These are phyloP conservation scores for Coemansia sp. DNA, from an alignment of 192 early-diverging fungal genomes.

Conservation along the genomic window DNA sequence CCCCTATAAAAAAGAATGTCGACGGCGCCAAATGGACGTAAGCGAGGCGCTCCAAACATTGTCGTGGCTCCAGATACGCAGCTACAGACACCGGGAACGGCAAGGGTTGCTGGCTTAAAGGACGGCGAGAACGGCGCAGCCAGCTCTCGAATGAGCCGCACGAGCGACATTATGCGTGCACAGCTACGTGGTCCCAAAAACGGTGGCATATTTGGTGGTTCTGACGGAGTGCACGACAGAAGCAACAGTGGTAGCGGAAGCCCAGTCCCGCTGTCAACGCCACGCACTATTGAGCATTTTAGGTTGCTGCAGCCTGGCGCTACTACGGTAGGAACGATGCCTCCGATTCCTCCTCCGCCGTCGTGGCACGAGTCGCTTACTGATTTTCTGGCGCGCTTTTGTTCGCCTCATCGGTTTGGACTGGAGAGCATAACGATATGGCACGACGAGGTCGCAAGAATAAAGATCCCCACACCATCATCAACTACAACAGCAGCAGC, in stretches of 20 bases:
- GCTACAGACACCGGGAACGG: constrained; percentile 2
- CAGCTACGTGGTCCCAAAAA: constrained; percentile 17
- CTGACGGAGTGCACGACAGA: not conserved
- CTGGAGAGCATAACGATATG: constrained; percentile 44
- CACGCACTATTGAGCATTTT: constrained; percentile 40
- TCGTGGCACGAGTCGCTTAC: constrained; percentile 38
- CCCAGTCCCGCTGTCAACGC: constrained; percentile 24
- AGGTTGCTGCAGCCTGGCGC: constrained; percentile 11
- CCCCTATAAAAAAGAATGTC: not conserved
- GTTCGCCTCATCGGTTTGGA: constrained; percentile 41
- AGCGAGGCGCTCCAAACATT: constrained; percentile 5
- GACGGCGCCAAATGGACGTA: constrained; percentile 3
- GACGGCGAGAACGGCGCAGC: not conserved
- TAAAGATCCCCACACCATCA: constrained; percentile 4
- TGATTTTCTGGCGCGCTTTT: constrained; percentile 31
- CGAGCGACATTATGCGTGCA: constrained; percentile 25
- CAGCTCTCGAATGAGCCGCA: constrained; percentile 8
- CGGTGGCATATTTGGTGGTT: not conserved
- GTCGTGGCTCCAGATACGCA: not conserved
- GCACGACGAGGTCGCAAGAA: constrained; percentile 45
- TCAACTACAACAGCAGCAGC: not conserved
- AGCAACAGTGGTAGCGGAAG: constrained; percentile 12
- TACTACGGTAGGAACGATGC: not conserved
- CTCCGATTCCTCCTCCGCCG: constrained; percentile 18
- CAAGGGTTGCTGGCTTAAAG: not conserved